Conservation (phyloP, 2,329 filamentous ascomycete species). For the Fusarium avenaceum region DNA sequence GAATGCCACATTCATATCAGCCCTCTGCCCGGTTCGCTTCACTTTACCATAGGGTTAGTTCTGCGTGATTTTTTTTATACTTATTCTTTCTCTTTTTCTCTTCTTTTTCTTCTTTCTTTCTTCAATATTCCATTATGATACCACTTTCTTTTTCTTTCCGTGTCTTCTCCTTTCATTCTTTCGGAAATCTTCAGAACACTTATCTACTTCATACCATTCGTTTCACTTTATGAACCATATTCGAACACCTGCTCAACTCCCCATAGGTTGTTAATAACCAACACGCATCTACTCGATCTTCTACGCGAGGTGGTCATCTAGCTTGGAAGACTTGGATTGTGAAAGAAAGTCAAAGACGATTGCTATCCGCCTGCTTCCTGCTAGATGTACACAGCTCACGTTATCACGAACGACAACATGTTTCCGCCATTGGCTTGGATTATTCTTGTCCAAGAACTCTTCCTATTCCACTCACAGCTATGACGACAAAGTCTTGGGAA, state of each 20-base stretch:
- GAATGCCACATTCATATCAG: conserved; percentile 60
- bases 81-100: neutral
- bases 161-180: conserved; percentile 42
- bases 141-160: conserved; percentile 1
- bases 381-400: conserved; percentile 68
- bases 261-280: conserved; percentile 58
- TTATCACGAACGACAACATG: conserved; percentile 65
- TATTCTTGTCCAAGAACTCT: conserved; percentile 53
- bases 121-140: conserved; percentile 10
- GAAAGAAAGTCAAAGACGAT: conserved; percentile 65
- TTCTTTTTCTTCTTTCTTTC: conserved; percentile 14
- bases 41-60: conserved; percentile 68
- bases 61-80: conserved; percentile 39
- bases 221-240: conserved; percentile 6
- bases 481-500: conserved; percentile 64
- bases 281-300: conserved; percentile 45
- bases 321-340: conserved; percentile 68
- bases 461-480: conserved; percentile 62
- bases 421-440: conserved; percentile 54
- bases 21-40: conserved; percentile 64
- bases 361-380: conserved; percentile 69
- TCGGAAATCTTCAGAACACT: conserved; percentile 37
- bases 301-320: conserved; percentile 48
- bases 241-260: conserved; percentile 48
- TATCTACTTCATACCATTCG: conserved; percentile 50